Evolutionary conservation across 352 stramenopile genomes (phyloP).

Genomic region (Phytophthora citricola): DNA sequence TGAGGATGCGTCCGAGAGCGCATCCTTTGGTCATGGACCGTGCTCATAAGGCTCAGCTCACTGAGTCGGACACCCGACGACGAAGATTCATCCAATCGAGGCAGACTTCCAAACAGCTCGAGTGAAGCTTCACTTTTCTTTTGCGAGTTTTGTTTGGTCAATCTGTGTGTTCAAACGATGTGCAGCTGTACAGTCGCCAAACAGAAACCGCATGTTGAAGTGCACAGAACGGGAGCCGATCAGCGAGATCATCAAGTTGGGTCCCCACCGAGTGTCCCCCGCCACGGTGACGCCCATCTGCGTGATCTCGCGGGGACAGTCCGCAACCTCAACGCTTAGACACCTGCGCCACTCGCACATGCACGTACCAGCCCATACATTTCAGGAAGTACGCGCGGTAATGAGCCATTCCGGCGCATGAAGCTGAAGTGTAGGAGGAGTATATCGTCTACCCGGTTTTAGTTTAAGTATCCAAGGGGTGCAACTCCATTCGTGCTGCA

Average conservation of each 20-base stretch:
- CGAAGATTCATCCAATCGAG: slow-evolving; percentile 15
- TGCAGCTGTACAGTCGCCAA: background rate
- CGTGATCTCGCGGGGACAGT: background rate
- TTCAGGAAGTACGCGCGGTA: background rate
- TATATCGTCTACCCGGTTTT: background rate
- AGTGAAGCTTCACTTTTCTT: slow-evolving; percentile 12
- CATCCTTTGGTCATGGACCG: slow-evolving; percentile 14
- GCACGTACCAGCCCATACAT: too few species aligned
- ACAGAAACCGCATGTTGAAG: slow-evolving; percentile 22
- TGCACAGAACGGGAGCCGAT: slow-evolving; percentile 16
- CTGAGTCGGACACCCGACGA: slow-evolving; percentile 14
- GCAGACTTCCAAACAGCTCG: slow-evolving; percentile 22
- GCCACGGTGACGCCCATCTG: background rate
- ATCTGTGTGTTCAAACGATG: background rate
- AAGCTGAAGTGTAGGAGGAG: slow-evolving; percentile 4
- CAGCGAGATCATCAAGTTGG: slow-evolving; percentile 1
- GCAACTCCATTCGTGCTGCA: slow-evolving; percentile 10
- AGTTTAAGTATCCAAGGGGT: background rate
- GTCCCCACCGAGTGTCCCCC: background rate
- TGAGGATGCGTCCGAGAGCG: slow-evolving; percentile 9
- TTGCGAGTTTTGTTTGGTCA: background rate
- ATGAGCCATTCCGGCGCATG: slow-evolving; percentile 10
- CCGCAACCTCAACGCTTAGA: background rate
- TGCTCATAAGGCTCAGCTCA: slow-evolving; percentile 8
- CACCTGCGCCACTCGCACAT: background rate